Percentiles rank a stretch among this genome's conserved stretches.
Conservation (phyloP, 805 yeast genomes). For the Ogataea degrootiae region DNA sequence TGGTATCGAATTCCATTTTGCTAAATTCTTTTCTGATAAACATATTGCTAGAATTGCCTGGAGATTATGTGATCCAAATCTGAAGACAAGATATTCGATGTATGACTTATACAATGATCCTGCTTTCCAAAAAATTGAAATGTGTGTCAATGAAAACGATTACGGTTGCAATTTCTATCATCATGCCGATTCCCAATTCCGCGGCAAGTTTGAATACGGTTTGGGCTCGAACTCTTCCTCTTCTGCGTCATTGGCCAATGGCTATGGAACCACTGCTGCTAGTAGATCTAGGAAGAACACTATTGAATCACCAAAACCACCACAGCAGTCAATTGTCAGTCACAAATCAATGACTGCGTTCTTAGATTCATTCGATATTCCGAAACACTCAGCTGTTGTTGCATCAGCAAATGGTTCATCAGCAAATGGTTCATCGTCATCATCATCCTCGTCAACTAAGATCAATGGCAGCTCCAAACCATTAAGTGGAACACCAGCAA, state of each 20-base stretch:
- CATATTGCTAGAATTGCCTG: constrained; percentile 73
- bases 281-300: constrained; percentile 2
- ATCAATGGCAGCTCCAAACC: not conserved
- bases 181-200: constrained; percentile 14
- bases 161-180: constrained; percentile 24
- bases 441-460: not conserved
- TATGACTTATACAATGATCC: constrained; percentile 58
- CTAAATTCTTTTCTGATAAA: constrained; percentile 53
- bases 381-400: not conserved
- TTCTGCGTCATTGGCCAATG: constrained; percentile 8
- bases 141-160: constrained; percentile 51
- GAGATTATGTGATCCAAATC: constrained; percentile 68
- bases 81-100: constrained; percentile 52
- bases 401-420: not conserved
- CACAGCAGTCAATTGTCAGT: not conserved
- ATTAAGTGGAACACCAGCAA: not conserved
- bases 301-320: not conserved
- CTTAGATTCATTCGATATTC: not conserved
- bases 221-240: constrained; percentile 5
- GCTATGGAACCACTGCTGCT: not conserved
- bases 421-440: not conserved
- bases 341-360: constrained; percentile 1
- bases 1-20: constrained; percentile 68
- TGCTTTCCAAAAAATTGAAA: constrained; percentile 59
- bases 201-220: constrained; percentile 20